These are phyloP conservation scores for Cercospora citrullina DNA, from an alignment of 2,329 filamentous ascomycete genomes.

Conservation along the genomic window DNA sequence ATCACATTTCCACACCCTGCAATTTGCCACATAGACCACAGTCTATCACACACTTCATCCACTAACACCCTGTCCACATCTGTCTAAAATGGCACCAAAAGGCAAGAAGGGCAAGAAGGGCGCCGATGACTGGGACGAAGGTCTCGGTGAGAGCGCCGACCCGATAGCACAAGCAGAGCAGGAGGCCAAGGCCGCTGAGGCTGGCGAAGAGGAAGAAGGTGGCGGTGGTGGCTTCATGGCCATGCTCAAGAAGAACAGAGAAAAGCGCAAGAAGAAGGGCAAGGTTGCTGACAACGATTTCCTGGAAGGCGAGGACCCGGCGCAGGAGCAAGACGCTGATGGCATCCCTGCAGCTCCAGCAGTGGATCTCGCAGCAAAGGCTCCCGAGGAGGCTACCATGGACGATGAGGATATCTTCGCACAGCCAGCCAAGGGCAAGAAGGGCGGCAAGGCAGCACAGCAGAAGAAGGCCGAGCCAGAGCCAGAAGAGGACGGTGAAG, in stretches of 20 bases:
- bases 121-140: slow-evolving; percentile 87
- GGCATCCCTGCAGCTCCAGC: slow-evolving; percentile 42
- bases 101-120: slow-evolving; percentile 90
- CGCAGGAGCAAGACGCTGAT: slow-evolving; percentile 42
- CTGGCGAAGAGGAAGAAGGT: slow-evolving; percentile 53
- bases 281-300: slow-evolving; percentile 67
- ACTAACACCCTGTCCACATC: slow-evolving; percentile 14
- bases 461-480: slow-evolving; percentile 52
- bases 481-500: slow-evolving; percentile 47
- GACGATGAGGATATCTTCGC: slow-evolving; percentile 77
- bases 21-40: slow-evolving; percentile 9
- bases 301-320: slow-evolving; percentile 65
- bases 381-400: slow-evolving; percentile 72
- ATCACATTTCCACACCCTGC: slow-evolving; percentile 1
- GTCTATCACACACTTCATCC: slow-evolving; percentile 1
- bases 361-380: slow-evolving; percentile 61
- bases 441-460: slow-evolving; percentile 42
- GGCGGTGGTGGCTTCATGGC: slow-evolving; percentile 51
- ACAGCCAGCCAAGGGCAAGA: slow-evolving; percentile 70
- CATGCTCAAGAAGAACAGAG: slow-evolving; percentile 57
- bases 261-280: slow-evolving; percentile 88
- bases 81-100: slow-evolving; percentile 77
- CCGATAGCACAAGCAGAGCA: slow-evolving; percentile 56
- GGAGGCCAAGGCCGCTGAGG: slow-evolving; percentile 48
- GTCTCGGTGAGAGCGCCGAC: slow-evolving; percentile 76